Evolutionary conservation across 768 basidiomycete genomes (phyloP).

Genomic region (Cystofilobasidium bisporidii): DNA sequence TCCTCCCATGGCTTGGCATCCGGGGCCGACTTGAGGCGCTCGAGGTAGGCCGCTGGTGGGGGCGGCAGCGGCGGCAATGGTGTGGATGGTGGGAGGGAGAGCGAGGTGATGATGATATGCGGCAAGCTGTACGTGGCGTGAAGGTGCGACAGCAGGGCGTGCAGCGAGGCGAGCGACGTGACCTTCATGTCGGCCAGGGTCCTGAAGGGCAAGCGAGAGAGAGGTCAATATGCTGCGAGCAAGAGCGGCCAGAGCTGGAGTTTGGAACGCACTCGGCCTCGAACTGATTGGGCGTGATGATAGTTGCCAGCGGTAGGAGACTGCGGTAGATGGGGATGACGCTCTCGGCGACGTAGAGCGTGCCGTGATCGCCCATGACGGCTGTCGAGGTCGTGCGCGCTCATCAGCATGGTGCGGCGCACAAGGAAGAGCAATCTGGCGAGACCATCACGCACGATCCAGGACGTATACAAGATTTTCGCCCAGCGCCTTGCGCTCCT

Average conservation of each 20-base stretch:
- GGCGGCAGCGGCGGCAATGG: conserved; percentile 5
- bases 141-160: conserved; percentile 57
- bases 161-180: conserved; percentile 57
- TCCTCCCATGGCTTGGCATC: neutral
- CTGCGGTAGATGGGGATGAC: conserved; percentile 77
- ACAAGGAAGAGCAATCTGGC: too few relatives aligned
- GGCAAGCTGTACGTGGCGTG: conserved; percentile 69
- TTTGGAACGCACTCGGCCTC: conserved; percentile 69
- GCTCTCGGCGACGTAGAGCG: conserved; percentile 74
- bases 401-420: too few relatives aligned
- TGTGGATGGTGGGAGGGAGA: conserved; percentile 51
- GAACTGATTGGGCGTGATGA: conserved; percentile 97
- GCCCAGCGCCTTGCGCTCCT: neutral
- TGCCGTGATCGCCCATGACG: conserved; percentile 86
- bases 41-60: conserved; percentile 13
- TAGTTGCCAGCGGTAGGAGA: conserved; percentile 65
- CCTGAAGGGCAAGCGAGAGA: conserved; percentile 43
- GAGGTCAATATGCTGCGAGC: neutral
- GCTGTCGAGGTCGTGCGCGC: conserved; percentile 45
- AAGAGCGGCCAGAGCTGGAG: too few relatives aligned
- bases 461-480: conserved; percentile 70
- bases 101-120: conserved; percentile 84
- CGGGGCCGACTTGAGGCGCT: neutral
- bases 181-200: conserved; percentile 64
- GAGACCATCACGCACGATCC: conserved; percentile 81